These are phyloP conservation scores for Nepenthes mirabilis DNA, from an alignment of 148 eudicot species.

Conservation along the genomic window DNA sequence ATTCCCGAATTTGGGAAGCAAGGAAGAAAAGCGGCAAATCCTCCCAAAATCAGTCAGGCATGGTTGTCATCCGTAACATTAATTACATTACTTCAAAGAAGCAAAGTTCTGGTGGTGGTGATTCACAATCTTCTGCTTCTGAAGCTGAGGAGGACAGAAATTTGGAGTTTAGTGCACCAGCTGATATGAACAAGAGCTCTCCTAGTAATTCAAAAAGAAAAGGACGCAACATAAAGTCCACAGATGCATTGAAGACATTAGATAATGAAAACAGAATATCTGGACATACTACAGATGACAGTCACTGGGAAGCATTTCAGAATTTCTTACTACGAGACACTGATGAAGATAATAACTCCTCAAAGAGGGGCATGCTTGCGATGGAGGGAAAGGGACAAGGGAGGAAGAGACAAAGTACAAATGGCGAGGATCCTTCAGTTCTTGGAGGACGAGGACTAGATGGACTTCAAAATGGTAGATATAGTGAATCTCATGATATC, in stretches of 20 bases:
- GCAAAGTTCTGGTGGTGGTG: slow-evolving; percentile 35
- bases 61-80: slow-evolving; percentile 77
- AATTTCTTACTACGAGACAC: slow-evolving; percentile 57
- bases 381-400: slow-evolving; percentile 42
- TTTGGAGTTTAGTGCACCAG: slow-evolving; percentile 7
- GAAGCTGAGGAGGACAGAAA: slow-evolving; percentile 30
- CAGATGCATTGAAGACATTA: slow-evolving; percentile 17
- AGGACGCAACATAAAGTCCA: slow-evolving; percentile 19
- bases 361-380: slow-evolving; percentile 40
- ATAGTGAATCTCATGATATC: slow-evolving; percentile 20
- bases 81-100: slow-evolving; percentile 60
- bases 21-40: slow-evolving; percentile 46
- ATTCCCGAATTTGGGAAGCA: slow-evolving; percentile 14
- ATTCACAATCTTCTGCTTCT: slow-evolving; percentile 40
- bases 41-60: slow-evolving; percentile 40
- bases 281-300: slow-evolving; percentile 41
- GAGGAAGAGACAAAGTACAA: slow-evolving; percentile 26
- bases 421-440: slow-evolving; percentile 42
- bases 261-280: slow-evolving; percentile 14
- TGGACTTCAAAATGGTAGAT: slow-evolving; percentile 22
- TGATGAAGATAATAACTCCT: slow-evolving; percentile 35
- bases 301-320: slow-evolving; percentile 92
- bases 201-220: slow-evolving; percentile 27
- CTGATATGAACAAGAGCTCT: slow-evolving; percentile 8
- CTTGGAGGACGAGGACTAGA: slow-evolving; percentile 17